Evolutionary conservation across 2,329 filamentous ascomycete species (phyloP), one percentile per base, ranked within the genome.

Genomic region (Exophiala sp.): DNA sequence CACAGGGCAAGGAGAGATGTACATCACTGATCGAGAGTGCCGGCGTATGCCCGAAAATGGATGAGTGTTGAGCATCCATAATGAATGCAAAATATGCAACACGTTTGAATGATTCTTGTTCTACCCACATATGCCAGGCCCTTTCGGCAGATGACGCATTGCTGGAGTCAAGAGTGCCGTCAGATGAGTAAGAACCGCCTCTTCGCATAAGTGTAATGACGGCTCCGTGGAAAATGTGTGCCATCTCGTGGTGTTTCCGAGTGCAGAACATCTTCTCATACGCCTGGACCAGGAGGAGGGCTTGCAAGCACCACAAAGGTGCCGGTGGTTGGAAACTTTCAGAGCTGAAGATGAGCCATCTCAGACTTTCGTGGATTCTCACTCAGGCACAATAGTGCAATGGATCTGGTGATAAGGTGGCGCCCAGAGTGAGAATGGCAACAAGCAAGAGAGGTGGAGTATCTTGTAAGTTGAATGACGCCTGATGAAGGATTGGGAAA

Each of bases 31-130:
- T 63, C 1, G 63, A 65, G 10, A 67, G 60, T 34, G 62, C 57
- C 16, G 63, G 62, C 1, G 60, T 65, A 39, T 66, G 65, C 2
- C 65, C 65, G 32, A 67, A 67, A 53, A 66, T 62, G 40, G 62
- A 66, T 29, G 58, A 60, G 48, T 67, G 65, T 21, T 67, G 65
- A 3, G 65, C 63, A 47, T 67, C 65, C 65, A 67, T 67, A 9
- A 66, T 46, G 38, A 67, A 67, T 0, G 63, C 65, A 36, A 67
- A 67, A 43, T 63, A 66, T 16, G 65, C 65, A 2, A 63, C 63
- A 3, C 65, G 55, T 21, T 62, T 60, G 9, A 62, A 65, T 5
- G 60, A 63, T 42, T 67, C 62, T 33, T 61, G 52, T 39, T 65
- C 59, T 21, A 66, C 56, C 65, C 65, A 67, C 52, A 60, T 52